Evolutionary conservation across 1,139 yeast species (phyloP).

Genomic region (Nakaseomyces uthaithaninus): DNA sequence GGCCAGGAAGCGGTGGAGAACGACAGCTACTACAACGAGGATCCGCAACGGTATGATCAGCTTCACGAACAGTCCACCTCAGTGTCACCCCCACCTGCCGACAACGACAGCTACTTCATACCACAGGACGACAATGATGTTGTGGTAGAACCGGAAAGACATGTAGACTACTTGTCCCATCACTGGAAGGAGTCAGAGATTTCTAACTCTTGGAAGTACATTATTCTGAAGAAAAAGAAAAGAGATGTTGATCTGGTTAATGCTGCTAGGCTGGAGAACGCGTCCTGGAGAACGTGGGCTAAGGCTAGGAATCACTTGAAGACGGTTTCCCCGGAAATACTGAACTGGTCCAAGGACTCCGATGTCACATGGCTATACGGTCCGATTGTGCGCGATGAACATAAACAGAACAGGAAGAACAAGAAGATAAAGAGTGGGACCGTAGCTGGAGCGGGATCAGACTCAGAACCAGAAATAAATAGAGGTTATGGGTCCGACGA

Average conservation of each 20-base stretch:
- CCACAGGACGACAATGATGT: constrained; percentile 86
- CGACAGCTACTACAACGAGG: constrained; percentile 19
- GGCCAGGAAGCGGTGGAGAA: constrained; percentile 10
- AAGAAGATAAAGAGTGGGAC: neutral
- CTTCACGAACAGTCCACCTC: constrained; percentile 18
- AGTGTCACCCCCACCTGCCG: constrained; percentile 34
- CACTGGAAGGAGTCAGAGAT: constrained; percentile 94
- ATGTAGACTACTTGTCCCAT: constrained; percentile 90
- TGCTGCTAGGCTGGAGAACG: constrained; percentile 60
- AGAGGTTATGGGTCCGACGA: constrained; percentile 38
- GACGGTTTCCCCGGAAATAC: constrained; percentile 64
- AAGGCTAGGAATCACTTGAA: constrained; percentile 57
- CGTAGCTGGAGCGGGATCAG: constrained; percentile 7
- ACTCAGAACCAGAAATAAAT: constrained; percentile 4
- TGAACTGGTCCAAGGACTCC: constrained; percentile 73
- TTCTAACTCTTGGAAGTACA: constrained; percentile 90
- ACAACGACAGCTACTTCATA: constrained; percentile 32
- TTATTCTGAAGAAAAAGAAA: constrained; percentile 63
- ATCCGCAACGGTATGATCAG: constrained; percentile 8
- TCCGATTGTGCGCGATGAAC: constrained; percentile 35
- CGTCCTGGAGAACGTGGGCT: constrained; percentile 87
- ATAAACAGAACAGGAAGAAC: constrained; percentile 2
- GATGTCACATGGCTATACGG: constrained; percentile 83
- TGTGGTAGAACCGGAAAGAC: constrained; percentile 71
- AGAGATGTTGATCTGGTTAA: constrained; percentile 49